Percentiles rank a stretch among this genome's conserved stretches.
phyloP scores from a whole-genome alignment of 1,139 yeast species.

The Hemisphaericaspora xylofermentans region DNA sequence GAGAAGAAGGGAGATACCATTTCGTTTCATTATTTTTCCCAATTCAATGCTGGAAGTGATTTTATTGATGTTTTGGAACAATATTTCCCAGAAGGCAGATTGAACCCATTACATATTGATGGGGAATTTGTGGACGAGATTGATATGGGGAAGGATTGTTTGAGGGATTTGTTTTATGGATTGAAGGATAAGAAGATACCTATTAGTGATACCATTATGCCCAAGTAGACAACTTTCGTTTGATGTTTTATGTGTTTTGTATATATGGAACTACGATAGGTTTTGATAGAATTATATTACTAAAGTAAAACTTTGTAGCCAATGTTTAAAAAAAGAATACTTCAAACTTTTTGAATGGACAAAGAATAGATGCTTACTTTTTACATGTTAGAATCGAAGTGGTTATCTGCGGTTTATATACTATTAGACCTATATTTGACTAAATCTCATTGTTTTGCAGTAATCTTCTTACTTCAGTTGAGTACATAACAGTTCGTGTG shows the following conservation, averaged over 20 bases:
- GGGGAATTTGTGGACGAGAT: slow-evolving; percentile 24
- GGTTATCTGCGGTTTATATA: too few species aligned
- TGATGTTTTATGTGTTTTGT: background rate
- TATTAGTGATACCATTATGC: slow-evolving; percentile 10
- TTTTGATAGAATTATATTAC: too few species aligned
- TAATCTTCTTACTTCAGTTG: too few species aligned
- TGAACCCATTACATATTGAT: slow-evolving; percentile 27
- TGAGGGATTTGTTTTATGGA: slow-evolving; percentile 27
- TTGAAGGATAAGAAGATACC: slow-evolving; percentile 14
- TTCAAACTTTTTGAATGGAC: too few species aligned
- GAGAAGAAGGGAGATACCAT: slow-evolving; percentile 22
- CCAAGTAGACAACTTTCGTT: background rate
- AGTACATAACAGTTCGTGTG: too few species aligned
- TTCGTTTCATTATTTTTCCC: slow-evolving; percentile 26
- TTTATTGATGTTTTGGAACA: slow-evolving; percentile 23
- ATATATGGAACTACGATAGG: too few species aligned
- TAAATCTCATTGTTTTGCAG: too few species aligned
- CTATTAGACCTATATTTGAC: too few species aligned
- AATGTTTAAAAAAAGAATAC: too few species aligned
- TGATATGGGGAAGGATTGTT: slow-evolving; percentile 21
- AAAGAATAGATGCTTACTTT: too few species aligned
- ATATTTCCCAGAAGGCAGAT: slow-evolving; percentile 25
- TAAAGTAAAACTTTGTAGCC: too few species aligned
- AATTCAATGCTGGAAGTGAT: slow-evolving; percentile 19
- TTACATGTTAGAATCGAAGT: too few species aligned